Conservation (phyloP, 805 yeast species). For the Candida tammaniensis region DNA sequence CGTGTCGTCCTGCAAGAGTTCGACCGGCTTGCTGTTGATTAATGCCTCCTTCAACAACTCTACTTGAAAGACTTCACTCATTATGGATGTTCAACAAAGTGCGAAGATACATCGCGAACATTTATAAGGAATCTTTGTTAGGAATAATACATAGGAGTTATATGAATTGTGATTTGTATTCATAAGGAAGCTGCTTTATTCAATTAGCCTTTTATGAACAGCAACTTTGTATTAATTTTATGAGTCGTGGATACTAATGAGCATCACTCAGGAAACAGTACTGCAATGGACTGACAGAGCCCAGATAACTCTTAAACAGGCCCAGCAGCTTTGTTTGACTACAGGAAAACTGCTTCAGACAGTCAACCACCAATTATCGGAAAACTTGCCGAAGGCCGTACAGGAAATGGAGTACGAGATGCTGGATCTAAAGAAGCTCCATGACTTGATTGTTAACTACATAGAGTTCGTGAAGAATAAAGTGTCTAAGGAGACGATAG, state of each 20-base stretch:
- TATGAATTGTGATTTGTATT: too few relatives aligned
- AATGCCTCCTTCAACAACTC: slow-evolving; percentile 10
- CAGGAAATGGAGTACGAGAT: slow-evolving; percentile 16
- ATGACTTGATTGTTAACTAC: slow-evolving; percentile 7
- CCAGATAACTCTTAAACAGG: slow-evolving; percentile 22
- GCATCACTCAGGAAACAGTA: slow-evolving; percentile 12
- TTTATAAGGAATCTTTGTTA: too few relatives aligned
- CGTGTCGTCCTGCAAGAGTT: slow-evolving; percentile 2
- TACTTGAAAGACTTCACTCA: slow-evolving; percentile 6
- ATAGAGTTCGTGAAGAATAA: slow-evolving; percentile 12
- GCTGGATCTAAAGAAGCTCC: slow-evolving; percentile 11
- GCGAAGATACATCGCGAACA: neutral
- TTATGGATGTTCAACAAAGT: neutral
- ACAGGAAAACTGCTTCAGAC: slow-evolving; percentile 31
- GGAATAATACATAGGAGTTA: too few relatives aligned
- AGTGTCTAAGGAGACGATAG: slow-evolving; percentile 13
- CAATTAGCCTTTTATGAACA: too few relatives aligned
- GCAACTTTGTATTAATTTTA: too few relatives aligned
- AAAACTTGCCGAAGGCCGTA: slow-evolving; percentile 22
- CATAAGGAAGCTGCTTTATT: too few relatives aligned
- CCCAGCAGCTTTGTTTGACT: slow-evolving; percentile 28
- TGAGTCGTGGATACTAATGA: too few relatives aligned
- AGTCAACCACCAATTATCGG: slow-evolving; percentile 21
- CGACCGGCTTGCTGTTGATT: slow-evolving; percentile 5
- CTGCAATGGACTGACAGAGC: slow-evolving; percentile 23